phyloP scores from a whole-genome alignment of 2,329 filamentous ascomycete genomes.

The Pseudonectria buxi region DNA sequence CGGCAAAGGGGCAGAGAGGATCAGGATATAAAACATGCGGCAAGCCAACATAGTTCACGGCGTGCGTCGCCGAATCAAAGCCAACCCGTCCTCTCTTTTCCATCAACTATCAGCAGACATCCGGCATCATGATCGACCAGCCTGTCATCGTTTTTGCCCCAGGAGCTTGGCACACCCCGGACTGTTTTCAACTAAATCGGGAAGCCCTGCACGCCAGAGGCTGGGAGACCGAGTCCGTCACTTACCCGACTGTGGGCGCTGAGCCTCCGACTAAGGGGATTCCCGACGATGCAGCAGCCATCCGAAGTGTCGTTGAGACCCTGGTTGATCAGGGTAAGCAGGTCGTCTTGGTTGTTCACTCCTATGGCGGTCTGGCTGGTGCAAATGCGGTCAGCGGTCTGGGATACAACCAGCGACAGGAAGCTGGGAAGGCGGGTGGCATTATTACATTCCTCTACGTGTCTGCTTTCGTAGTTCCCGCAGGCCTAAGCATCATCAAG shows the following conservation, averaged over 20 bases:
- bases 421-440: slow-evolving; percentile 29
- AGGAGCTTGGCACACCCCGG: slow-evolving; percentile 32
- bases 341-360: slow-evolving; percentile 36
- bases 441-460: slow-evolving; percentile 31
- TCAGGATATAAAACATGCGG: too few relatives aligned
- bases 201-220: slow-evolving; percentile 25
- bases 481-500: slow-evolving; percentile 18
- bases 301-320: slow-evolving; percentile 19
- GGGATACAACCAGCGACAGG: slow-evolving; percentile 25
- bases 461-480: slow-evolving; percentile 26
- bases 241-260: slow-evolving; percentile 27
- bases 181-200: slow-evolving; percentile 23
- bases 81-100: too few relatives aligned
- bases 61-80: too few relatives aligned
- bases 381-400: slow-evolving; percentile 31
- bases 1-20: too few relatives aligned
- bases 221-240: slow-evolving; percentile 24
- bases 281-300: slow-evolving; percentile 24
- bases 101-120: too few relatives aligned
- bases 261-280: slow-evolving; percentile 19
- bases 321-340: slow-evolving; percentile 31
- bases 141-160: slow-evolving; percentile 30
- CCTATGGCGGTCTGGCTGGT: slow-evolving; percentile 36
- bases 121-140: not conserved
- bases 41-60: too few relatives aligned